A percentile compares a stretch with the other conserved stretches of the same genome.
Evolutionary conservation across 2,329 filamentous ascomycete genomes (phyloP).

Genomic region (Exophiala xenobiotica): DNA sequence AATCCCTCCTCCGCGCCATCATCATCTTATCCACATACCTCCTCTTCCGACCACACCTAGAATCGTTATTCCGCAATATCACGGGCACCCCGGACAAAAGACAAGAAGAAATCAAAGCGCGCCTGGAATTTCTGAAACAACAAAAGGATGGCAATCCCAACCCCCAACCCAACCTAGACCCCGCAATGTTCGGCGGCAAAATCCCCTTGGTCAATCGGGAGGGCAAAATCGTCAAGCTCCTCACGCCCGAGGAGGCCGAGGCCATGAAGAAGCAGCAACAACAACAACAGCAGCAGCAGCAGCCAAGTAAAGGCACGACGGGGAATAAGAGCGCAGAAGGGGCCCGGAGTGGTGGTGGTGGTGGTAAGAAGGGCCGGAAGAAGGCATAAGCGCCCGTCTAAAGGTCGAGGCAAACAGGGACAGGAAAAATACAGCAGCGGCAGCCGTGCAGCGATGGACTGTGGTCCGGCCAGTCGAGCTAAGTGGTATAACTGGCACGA

Average conservation of each 20-base stretch:
- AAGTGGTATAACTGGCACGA: too few species aligned
- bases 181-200: background rate
- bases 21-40: conserved; percentile 24
- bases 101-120: conserved; percentile 18
- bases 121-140: conserved; percentile 12
- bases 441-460: too few species aligned
- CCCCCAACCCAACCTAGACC: too few species aligned
- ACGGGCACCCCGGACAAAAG: conserved; percentile 16
- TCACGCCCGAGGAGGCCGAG: background rate
- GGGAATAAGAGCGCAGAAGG: background rate
- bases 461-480: too few species aligned
- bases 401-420: too few species aligned
- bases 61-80: conserved; percentile 18
- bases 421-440: too few species aligned
- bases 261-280: background rate
- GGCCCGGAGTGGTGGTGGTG: background rate
- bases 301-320: background rate
- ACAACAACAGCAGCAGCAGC: background rate
- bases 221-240: background rate
- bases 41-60: conserved; percentile 27
- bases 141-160: background rate
- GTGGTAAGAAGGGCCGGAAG: background rate
- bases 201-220: background rate
- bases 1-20: conserved; percentile 17
- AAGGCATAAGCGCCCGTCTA: background rate